These are phyloP conservation scores for Abrus precatorius DNA, from an alignment of 306 rosid genomes.

Conservation along the genomic window DNA sequence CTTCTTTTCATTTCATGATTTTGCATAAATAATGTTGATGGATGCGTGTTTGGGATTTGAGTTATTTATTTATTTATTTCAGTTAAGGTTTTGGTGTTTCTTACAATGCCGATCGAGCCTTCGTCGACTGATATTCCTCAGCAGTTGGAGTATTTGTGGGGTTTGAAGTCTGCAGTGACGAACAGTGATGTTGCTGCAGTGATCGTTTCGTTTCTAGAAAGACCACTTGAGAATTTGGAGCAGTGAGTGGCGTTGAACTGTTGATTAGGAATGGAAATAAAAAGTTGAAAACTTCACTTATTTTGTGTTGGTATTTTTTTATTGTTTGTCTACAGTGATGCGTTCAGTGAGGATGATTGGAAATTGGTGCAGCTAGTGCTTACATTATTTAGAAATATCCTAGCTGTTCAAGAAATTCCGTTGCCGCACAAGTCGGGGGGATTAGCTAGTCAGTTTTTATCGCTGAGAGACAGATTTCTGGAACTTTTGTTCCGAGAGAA, in stretches of 20 bases:
- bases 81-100: conserved; percentile 95
- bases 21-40: not conserved
- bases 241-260: conserved; percentile 59
- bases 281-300: not conserved
- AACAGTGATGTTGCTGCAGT: conserved; percentile 67
- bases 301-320: not conserved
- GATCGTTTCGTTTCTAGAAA: conserved; percentile 76
- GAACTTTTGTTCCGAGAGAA: conserved; percentile 87
- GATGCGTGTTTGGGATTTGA: not conserved
- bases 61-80: not conserved
- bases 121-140: conserved; percentile 75
- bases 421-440: conserved; percentile 80
- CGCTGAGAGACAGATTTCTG: conserved; percentile 78
- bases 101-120: conserved; percentile 91
- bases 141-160: conserved; percentile 90
- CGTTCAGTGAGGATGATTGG: conserved; percentile 97
- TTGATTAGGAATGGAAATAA: not conserved
- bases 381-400: conserved; percentile 81
- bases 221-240: conserved; percentile 90
- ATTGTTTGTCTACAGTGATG: conserved; percentile 59
- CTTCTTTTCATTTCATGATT: not conserved
- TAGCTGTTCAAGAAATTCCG: conserved; percentile 90
- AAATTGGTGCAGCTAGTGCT: conserved; percentile 90
- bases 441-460: conserved; percentile 68
- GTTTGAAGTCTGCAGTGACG: conserved; percentile 75